A percentile compares a stretch with the other conserved stretches of the same genome.
Conservation (phyloP, 1,139 yeast genomes). For the Candida labiduridarum region DNA sequence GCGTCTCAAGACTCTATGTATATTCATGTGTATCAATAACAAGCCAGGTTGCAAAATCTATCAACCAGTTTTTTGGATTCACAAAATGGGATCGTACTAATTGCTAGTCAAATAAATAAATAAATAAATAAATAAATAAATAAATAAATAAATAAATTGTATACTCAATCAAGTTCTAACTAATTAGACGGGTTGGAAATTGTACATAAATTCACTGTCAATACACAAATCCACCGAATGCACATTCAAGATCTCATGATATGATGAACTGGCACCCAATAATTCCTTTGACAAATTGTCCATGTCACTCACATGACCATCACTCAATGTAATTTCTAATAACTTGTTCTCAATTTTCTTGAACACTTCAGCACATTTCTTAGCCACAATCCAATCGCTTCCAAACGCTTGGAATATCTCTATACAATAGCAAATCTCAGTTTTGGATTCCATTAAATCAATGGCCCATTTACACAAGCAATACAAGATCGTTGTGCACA, state of each 20-base stretch:
- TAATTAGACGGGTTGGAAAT: too few species aligned
- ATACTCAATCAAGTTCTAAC: background rate
- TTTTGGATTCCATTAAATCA: conserved; percentile 44
- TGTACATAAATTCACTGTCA: conserved; percentile 17
- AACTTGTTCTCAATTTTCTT: conserved; percentile 42
- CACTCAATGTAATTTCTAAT: conserved; percentile 36
- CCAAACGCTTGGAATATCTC: conserved; percentile 49
- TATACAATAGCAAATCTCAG: conserved; percentile 45
- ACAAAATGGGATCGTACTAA: too few species aligned
- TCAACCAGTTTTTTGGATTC: too few species aligned
- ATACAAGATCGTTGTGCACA: conserved; percentile 46
- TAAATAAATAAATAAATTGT: background rate
- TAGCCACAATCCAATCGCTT: conserved; percentile 48
- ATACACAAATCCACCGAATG: conserved; percentile 40
- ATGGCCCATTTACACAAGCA: conserved; percentile 49
- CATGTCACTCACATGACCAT: conserved; percentile 34
- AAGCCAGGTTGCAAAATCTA: too few species aligned
- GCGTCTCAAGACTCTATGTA: too few species aligned
- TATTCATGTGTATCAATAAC: too few species aligned
- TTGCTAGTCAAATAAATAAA: too few species aligned
- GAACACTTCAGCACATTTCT: conserved; percentile 45
- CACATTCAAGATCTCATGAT: conserved; percentile 45
- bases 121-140: too few species aligned
- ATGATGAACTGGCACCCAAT: conserved; percentile 45
- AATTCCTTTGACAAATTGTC: conserved; percentile 41